These are phyloP conservation scores for Sporothrix inflata DNA, from an alignment of 2,329 filamentous ascomycete genomes.

Conservation along the genomic window DNA sequence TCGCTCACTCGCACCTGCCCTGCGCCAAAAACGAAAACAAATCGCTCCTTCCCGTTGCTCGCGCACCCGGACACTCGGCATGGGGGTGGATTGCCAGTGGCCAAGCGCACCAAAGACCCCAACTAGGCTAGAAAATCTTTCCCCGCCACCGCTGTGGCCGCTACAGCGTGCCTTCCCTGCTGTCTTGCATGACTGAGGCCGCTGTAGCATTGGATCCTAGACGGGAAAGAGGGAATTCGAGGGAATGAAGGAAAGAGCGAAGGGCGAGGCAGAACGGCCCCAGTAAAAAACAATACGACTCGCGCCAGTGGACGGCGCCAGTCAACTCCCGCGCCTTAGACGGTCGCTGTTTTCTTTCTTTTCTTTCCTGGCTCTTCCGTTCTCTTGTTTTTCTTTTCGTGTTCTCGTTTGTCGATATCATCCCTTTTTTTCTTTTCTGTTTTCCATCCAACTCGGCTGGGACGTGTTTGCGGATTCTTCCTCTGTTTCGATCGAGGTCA, in stretches of 20 bases:
- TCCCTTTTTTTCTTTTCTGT: background rate
- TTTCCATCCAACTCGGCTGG: background rate
- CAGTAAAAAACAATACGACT: slow-evolving; percentile 18
- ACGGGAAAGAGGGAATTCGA: background rate
- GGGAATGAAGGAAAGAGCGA: slow-evolving; percentile 10
- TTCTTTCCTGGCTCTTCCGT: background rate
- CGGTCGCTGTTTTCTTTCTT: background rate
- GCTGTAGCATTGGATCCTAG: background rate
- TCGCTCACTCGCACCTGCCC: slow-evolving; percentile 2
- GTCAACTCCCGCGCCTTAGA: background rate
- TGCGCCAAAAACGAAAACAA: slow-evolving; percentile 10
- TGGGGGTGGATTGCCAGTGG: background rate
- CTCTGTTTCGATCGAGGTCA: slow-evolving; percentile 4
- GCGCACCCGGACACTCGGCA: slow-evolving; percentile 18
- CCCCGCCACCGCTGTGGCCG: background rate
- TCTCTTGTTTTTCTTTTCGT: background rate
- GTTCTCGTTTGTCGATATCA: background rate
- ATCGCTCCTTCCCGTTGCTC: background rate
- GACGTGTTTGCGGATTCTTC: background rate
- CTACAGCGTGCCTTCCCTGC: background rate
- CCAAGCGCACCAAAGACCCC: background rate
- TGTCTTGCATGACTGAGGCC: background rate
- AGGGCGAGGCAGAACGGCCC: slow-evolving; percentile 6
- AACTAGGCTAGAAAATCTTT: slow-evolving; percentile 12
- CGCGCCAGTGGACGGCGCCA: slow-evolving; percentile 9